These are phyloP conservation scores for Xylogone sp. DNA, from an alignment of 2,329 filamentous ascomycete genomes.

Conservation along the genomic window DNA sequence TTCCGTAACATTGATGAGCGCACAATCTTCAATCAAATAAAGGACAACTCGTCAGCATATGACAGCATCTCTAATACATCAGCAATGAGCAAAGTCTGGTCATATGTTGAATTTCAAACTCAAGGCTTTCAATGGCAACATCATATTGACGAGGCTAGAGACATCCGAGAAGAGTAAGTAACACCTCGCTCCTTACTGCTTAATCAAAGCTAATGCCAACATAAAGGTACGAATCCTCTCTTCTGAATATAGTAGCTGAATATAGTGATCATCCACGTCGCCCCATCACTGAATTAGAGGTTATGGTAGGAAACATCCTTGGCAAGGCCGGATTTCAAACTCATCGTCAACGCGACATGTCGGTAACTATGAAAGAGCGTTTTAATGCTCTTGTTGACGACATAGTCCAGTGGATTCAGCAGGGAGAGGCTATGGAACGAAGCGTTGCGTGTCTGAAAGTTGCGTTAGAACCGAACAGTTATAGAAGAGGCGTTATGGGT, in stretches of 20 bases:
- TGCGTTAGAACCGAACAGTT: constrained; percentile 29
- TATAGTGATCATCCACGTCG: constrained; percentile 36
- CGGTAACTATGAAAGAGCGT: constrained; percentile 37
- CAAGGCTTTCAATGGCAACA: constrained; percentile 33
- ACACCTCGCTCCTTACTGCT: not conserved
- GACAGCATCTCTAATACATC: constrained; percentile 8
- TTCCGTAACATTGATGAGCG: constrained; percentile 72
- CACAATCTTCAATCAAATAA: constrained; percentile 46
- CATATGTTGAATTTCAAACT: constrained; percentile 33
- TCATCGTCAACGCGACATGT: constrained; percentile 35
- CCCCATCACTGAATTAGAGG: constrained; percentile 47
- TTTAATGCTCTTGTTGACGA: constrained; percentile 37
- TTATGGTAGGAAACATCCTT: constrained; percentile 54
- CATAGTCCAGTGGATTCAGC: constrained; percentile 38
- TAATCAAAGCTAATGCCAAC: constrained; percentile 8
- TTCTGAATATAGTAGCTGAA: constrained; percentile 43
- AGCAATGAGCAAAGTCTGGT: constrained; percentile 30
- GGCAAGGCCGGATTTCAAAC: constrained; percentile 40
- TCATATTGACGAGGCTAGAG: constrained; percentile 30
- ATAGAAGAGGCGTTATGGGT: constrained; percentile 20
- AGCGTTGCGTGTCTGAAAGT: constrained; percentile 47
- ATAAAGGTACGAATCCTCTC: constrained; percentile 47
- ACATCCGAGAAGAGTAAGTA: constrained; percentile 43
- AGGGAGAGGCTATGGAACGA: constrained; percentile 41
- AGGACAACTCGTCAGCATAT: constrained; percentile 11